A percentile compares a stretch with the other conserved stretches of the same genome.
Evolutionary conservation across 129 eudicot species (phyloP).

Genomic region (Logfia minima): DNA sequence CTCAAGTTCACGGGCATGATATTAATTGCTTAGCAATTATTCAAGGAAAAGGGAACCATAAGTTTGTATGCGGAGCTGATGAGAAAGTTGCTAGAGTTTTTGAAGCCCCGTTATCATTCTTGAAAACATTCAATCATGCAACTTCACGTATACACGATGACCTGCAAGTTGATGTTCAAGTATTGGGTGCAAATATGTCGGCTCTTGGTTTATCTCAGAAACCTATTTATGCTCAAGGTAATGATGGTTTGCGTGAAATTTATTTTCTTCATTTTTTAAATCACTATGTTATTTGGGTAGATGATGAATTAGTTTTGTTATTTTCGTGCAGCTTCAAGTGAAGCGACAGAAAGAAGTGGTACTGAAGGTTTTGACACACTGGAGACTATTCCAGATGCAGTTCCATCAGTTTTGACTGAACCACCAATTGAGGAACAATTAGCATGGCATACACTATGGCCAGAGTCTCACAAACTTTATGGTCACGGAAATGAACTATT

Average conservation of each 20-base stretch:
- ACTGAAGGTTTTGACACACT: constrained; percentile 78
- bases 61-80: constrained; percentile 92
- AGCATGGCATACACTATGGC: constrained; percentile 96
- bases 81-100: constrained; percentile 98
- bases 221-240: constrained; percentile 83
- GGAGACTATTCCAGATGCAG: constrained; percentile 91
- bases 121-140: constrained; percentile 76
- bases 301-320: background rate
- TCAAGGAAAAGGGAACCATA: constrained; percentile 85
- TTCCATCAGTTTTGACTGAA: constrained; percentile 81
- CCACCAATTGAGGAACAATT: constrained; percentile 96
- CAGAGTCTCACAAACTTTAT: constrained; percentile 95
- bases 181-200: constrained; percentile 97
- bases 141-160: constrained; percentile 49
- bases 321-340: constrained; percentile 53
- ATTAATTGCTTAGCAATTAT: constrained; percentile 73
- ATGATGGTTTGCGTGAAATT: background rate
- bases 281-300: background rate
- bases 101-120: constrained; percentile 89
- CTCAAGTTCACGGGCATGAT: constrained; percentile 99
- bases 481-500: constrained; percentile 97
- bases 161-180: constrained; percentile 60
- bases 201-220: constrained; percentile 98
- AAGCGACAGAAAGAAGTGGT: constrained; percentile 45
- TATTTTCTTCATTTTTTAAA: background rate